phyloP scores from a whole-genome alignment of 352 stramenopile species.

The Globisporangium lucens region DNA sequence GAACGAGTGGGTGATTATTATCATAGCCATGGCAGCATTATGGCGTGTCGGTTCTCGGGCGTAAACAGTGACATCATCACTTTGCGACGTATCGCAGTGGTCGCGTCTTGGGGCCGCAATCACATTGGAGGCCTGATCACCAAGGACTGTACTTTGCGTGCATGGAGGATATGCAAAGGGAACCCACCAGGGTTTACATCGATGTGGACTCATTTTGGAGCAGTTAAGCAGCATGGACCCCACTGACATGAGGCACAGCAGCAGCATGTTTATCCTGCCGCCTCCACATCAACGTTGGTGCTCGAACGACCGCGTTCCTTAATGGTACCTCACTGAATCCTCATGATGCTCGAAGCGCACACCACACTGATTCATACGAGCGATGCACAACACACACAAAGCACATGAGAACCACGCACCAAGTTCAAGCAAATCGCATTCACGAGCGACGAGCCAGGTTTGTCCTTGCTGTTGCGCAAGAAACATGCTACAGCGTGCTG shows the following conservation, averaged over 20 bases:
- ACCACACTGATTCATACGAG: not conserved
- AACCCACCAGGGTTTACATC: not conserved
- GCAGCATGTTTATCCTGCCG: not conserved
- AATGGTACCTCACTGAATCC: too few relatives aligned
- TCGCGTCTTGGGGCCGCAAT: not conserved
- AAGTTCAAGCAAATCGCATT: not conserved
- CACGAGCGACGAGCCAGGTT: not conserved
- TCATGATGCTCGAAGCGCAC: not conserved
- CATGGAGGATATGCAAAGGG: not conserved
- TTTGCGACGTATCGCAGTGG: not conserved
- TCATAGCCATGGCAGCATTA: not conserved
- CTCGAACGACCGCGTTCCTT: not conserved
- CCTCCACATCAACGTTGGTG: not conserved
- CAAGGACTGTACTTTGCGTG: not conserved
- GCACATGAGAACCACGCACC: not conserved
- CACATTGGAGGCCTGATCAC: not conserved
- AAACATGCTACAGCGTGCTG: not conserved
- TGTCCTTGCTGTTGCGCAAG: not conserved
- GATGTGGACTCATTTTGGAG: not conserved
- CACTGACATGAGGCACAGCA: not conserved
- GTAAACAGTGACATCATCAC: not conserved
- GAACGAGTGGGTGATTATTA: not conserved
- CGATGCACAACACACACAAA: not conserved
- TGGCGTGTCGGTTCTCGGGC: not conserved
- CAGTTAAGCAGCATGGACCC: not conserved